phyloP scores from a whole-genome alignment of 768 basidiomycete species.

The Boletus pseudo-olivaceus region DNA sequence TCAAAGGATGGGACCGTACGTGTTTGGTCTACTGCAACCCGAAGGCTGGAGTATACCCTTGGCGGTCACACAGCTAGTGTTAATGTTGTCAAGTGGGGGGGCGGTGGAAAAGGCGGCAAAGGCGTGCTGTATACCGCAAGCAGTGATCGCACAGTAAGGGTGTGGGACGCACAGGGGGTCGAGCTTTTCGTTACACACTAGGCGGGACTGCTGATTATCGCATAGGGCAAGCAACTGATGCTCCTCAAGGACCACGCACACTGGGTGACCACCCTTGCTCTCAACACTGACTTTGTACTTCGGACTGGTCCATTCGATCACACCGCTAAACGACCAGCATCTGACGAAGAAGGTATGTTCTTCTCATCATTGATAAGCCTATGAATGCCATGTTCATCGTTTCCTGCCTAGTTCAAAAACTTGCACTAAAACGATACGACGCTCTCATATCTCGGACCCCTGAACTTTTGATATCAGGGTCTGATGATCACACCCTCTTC shows the following conservation, averaged over 20 bases:
- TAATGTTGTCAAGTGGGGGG: constrained; percentile 96
- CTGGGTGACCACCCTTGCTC: constrained; percentile 95
- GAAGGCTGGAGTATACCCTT: constrained; percentile 75
- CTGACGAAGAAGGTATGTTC: constrained; percentile 74
- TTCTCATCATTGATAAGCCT: background rate
- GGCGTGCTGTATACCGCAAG: constrained; percentile 93
- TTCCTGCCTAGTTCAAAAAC: constrained; percentile 56
- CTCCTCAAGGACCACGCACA: constrained; percentile 94
- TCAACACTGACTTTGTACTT: constrained; percentile 93
- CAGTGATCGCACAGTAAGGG: constrained; percentile 88
- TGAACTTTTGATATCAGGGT: constrained; percentile 90
- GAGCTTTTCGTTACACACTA: constrained; percentile 17
- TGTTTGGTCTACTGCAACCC: constrained; percentile 80
- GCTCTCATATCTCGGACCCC: constrained; percentile 57
- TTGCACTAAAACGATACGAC: constrained; percentile 78
- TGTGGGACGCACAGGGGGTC: constrained; percentile 88
- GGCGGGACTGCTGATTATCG: constrained; percentile 2
- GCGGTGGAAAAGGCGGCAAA: constrained; percentile 59
- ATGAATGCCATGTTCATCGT: background rate
- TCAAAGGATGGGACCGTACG: constrained; percentile 96
- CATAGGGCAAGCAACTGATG: constrained; percentile 79
- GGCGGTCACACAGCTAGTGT: constrained; percentile 94
- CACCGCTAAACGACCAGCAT: constrained; percentile 68
- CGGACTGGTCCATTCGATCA: constrained; percentile 96
- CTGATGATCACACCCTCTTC: constrained; percentile 97